A percentile compares a stretch with the other conserved stretches of the same genome.
Conservation (phyloP, 305 asterid species). For the Fraxinus xanthoxyloides region DNA sequence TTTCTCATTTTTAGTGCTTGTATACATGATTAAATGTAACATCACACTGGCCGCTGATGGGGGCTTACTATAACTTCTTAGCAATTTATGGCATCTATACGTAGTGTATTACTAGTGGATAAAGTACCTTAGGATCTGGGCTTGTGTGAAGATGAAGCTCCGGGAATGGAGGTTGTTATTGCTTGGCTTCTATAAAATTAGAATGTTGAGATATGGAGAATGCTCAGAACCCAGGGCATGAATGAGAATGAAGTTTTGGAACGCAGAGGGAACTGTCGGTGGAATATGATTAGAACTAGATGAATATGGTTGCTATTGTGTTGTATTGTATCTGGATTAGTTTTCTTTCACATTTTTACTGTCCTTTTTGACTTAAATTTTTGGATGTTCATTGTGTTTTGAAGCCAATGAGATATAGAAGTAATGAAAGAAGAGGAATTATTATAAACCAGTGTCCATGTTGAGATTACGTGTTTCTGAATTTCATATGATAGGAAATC, state of each 20-base stretch:
- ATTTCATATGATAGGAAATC: neutral
- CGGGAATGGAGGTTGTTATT: neutral
- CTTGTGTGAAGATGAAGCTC: neutral
- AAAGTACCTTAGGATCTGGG: neutral
- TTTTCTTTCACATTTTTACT: neutral
- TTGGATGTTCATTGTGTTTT: neutral
- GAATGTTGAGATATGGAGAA: neutral
- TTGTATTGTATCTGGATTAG: constrained; percentile 14
- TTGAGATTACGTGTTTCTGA: neutral
- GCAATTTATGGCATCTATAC: constrained; percentile 12
- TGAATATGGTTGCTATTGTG: neutral
- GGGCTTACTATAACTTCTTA: constrained; percentile 3
- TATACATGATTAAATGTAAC: neutral
- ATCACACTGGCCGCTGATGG: neutral
- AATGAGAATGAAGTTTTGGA: neutral
- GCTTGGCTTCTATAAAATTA: neutral
- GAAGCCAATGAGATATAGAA: neutral
- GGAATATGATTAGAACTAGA: neutral
- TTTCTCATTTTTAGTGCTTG: neutral
- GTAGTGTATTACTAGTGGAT: constrained; percentile 24
- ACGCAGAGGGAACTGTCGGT: neutral
- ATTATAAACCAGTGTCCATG: neutral
- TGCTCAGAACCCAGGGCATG: neutral
- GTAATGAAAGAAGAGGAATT: neutral
- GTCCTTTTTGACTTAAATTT: neutral